These are phyloP conservation scores for Fraxinus albicans DNA, from an alignment of 305 asterid species.

Conservation along the genomic window DNA sequence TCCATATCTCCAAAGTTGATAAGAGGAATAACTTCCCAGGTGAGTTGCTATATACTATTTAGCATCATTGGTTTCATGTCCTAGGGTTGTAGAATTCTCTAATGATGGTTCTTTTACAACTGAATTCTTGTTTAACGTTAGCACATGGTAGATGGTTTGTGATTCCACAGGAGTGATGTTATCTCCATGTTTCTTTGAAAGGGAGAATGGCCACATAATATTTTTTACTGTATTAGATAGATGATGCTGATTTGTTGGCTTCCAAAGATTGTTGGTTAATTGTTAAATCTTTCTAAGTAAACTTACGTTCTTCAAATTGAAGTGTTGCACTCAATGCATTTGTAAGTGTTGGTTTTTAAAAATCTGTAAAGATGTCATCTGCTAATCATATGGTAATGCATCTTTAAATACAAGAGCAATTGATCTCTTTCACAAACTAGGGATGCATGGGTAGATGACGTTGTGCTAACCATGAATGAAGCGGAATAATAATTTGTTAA, in stretches of 20 bases:
- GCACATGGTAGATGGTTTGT: background rate
- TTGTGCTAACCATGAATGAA: background rate
- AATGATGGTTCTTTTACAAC: background rate
- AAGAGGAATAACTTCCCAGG: conserved; percentile 67
- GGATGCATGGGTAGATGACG: background rate
- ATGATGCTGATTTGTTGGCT: conserved; percentile 15
- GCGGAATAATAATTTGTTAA: background rate
- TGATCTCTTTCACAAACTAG: background rate
- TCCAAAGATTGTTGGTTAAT: background rate
- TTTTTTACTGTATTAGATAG: background rate
- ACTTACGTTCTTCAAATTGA: background rate
- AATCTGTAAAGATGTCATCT: background rate
- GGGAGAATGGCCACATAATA: background rate
- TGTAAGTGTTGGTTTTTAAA: background rate
- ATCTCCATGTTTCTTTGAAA: background rate
- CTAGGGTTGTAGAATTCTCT: background rate
- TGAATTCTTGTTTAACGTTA: background rate
- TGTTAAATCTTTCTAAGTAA: background rate
- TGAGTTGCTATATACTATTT: conserved; percentile 15
- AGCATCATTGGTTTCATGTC: background rate
- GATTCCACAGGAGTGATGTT: conserved; percentile 1
- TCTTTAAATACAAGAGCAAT: conserved; percentile 6
- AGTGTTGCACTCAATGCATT: conserved; percentile 15
- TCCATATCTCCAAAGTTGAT: conserved; percentile 86
- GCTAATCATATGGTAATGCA: conserved; percentile 11